Conservation (phyloP, 768 basidiomycete genomes). For the Mrakia hoshinonis region DNA sequence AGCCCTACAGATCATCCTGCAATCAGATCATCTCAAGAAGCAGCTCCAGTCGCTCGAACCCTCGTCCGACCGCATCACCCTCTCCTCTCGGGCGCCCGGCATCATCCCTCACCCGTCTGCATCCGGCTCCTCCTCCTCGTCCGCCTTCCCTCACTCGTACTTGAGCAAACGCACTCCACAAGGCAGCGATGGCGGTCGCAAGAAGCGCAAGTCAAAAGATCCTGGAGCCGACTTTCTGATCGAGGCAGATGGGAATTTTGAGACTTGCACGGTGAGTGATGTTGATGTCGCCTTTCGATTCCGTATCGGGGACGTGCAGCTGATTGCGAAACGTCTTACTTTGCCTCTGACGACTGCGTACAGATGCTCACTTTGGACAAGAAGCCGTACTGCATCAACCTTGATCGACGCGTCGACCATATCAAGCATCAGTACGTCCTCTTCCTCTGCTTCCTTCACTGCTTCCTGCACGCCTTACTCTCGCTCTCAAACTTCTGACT, state of each 20-base stretch:
- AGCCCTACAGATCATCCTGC: constrained; percentile 63
- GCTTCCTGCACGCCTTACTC: background rate
- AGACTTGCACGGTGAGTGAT: constrained; percentile 63
- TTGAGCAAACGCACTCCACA: constrained; percentile 27
- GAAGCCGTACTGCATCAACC: background rate
- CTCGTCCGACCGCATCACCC: constrained; percentile 72
- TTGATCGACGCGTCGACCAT: constrained; percentile 35
- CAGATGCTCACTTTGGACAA: constrained; percentile 4
- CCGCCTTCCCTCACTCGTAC: constrained; percentile 4
- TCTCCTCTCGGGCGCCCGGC: constrained; percentile 62
- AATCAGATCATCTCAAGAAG: constrained; percentile 88
- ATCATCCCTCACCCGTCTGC: constrained; percentile 32
- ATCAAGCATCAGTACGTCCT: constrained; percentile 61
- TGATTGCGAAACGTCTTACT: constrained; percentile 9
- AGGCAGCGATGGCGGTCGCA: constrained; percentile 36
- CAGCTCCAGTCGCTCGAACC: constrained; percentile 85
- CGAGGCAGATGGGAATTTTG: constrained; percentile 70
- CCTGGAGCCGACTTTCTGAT: constrained; percentile 65
- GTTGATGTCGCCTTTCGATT: background rate
- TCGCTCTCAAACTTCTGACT: background rate
- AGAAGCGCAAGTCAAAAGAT: constrained; percentile 34
- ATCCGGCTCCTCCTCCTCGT: constrained; percentile 6
- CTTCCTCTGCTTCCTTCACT: background rate
- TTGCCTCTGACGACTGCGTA: background rate
- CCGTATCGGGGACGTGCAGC: background rate